Base-by-base conservation (phyloP, 495 filamentous ascomycete species). In the Pseudotulostoma volvatum region DNA sequence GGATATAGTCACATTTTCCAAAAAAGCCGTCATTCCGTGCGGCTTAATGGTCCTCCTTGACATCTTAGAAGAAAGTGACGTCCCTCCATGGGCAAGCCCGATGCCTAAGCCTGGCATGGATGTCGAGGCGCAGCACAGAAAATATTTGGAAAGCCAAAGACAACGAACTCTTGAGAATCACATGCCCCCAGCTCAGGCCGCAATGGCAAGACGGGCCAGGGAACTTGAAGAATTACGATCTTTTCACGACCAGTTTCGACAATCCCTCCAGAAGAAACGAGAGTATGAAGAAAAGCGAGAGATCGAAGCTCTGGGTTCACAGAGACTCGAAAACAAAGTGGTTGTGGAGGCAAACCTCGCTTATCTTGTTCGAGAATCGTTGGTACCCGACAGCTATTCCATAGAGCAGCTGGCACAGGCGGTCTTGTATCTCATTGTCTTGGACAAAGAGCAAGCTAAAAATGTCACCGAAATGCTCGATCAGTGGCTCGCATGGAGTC, bases 1-100 rank as follows among this genome's bases (percentile, higher is more conserved):
- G 33, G 55, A 61, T 20, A 57, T 77, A 28, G 47, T 73, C 1
- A 36, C 55, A 3, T 68, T 78, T 37, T 53, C 68, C 11, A 58
- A 63, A 3, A 59, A 59, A 11, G 66, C 69, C 32, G 67, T 67
- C 4, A 59, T 80, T 2, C 76, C 76, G 2, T 77, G 73, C 56
- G 76, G 74, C 20, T 56, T 80, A 35, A 57, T 80, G 23, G 73
- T 75, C 3, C 43, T 75, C 5, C 56, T 77, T 1, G 59, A 51
- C 34, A 43, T 71, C 0, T 58, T 75, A 4, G 58, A 67, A 37
- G 64, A 70, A 45, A 54, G 54, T 1, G 53, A 54, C 2, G 75
- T 71, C 3, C 76, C 75, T 2, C 57, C 71, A 38, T 79, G 75
- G 74, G 59, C 63, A 1, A 67, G 65, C 0, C 54, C 40, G 7